Evolutionary conservation across 805 yeast genomes (phyloP).

Genomic region (Torulaspora gathmanii): DNA sequence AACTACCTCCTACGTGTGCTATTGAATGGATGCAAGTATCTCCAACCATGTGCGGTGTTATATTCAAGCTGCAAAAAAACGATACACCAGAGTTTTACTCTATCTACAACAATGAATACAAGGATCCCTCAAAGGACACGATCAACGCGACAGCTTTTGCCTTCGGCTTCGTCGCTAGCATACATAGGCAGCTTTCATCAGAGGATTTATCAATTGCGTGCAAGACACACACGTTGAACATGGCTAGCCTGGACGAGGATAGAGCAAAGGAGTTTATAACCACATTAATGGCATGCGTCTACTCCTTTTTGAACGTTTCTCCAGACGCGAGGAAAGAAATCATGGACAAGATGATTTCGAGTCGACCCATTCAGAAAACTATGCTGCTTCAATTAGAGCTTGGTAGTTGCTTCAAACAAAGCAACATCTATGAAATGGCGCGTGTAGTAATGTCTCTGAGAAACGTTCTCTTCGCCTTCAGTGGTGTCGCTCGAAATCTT

Average conservation of each 20-base stretch:
- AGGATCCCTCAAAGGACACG: slow-evolving; percentile 19
- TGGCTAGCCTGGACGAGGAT: slow-evolving; percentile 19
- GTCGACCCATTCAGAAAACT: slow-evolving; percentile 36
- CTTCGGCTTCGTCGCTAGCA: slow-evolving; percentile 34
- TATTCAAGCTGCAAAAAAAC: slow-evolving; percentile 20
- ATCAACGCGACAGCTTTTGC: slow-evolving; percentile 34
- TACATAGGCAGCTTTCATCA: slow-evolving; percentile 34
- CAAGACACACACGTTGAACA: slow-evolving; percentile 26
- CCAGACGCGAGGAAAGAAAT: slow-evolving; percentile 36
- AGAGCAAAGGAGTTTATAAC: slow-evolving; percentile 31
- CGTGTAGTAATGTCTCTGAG: slow-evolving; percentile 30
- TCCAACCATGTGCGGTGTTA: slow-evolving; percentile 34
- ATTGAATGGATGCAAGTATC: slow-evolving; percentile 33
- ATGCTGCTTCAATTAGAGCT: slow-evolving; percentile 35
- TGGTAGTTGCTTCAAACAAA: slow-evolving; percentile 28
- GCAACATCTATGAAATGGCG: slow-evolving; percentile 33
- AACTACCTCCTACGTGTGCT: slow-evolving; percentile 20
- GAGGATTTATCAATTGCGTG: slow-evolving; percentile 37
- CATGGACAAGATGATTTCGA: slow-evolving; percentile 35
- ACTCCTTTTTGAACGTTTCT: slow-evolving; percentile 34
- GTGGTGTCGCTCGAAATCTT: slow-evolving; percentile 35
- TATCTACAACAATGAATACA: slow-evolving; percentile 16
- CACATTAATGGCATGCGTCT: slow-evolving; percentile 25
- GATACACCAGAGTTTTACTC: slow-evolving; percentile 22
- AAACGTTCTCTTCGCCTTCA: slow-evolving; percentile 34